phyloP scores from a whole-genome alignment of 345 rosid species.

The Bretschneidera sinensis region DNA sequence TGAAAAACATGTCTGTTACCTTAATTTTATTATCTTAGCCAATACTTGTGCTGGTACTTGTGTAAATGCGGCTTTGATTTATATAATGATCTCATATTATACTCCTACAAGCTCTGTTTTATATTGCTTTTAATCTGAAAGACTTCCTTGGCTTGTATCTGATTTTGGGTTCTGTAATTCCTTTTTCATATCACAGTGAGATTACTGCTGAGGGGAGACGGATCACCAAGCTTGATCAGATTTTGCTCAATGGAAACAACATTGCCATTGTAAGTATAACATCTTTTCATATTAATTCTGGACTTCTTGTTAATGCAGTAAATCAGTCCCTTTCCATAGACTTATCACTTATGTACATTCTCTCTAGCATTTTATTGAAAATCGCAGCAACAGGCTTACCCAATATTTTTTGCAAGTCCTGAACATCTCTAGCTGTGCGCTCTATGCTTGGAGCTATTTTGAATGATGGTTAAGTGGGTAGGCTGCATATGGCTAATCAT shows the following conservation, averaged over 20 bases:
- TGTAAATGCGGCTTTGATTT: too few relatives aligned
- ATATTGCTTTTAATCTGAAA: too few relatives aligned
- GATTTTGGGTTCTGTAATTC: conserved; percentile 8
- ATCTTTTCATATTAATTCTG: background rate
- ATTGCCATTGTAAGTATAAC: conserved; percentile 74
- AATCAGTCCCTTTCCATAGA: background rate
- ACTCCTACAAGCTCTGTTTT: background rate
- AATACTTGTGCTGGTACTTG: too few relatives aligned
- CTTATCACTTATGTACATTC: background rate
- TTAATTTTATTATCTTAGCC: too few relatives aligned
- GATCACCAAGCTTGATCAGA: conserved; percentile 94
- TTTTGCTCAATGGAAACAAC: conserved; percentile 90
- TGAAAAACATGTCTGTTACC: too few relatives aligned
- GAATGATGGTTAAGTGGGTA: too few relatives aligned
- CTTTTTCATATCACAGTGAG: conserved; percentile 44
- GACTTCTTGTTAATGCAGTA: too few relatives aligned
- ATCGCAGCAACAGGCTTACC: background rate
- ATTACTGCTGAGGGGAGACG: conserved; percentile 87
- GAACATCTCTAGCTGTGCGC: background rate
- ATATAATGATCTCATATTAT: background rate
- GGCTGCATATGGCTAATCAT: background rate
- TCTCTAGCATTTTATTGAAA: background rate
- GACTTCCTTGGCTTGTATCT: background rate
- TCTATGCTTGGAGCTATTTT: background rate
- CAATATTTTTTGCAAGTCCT: background rate